phyloP scores from a whole-genome alignment of 2,329 filamentous ascomycete genomes.

The Scleromitrula shiraiana region DNA sequence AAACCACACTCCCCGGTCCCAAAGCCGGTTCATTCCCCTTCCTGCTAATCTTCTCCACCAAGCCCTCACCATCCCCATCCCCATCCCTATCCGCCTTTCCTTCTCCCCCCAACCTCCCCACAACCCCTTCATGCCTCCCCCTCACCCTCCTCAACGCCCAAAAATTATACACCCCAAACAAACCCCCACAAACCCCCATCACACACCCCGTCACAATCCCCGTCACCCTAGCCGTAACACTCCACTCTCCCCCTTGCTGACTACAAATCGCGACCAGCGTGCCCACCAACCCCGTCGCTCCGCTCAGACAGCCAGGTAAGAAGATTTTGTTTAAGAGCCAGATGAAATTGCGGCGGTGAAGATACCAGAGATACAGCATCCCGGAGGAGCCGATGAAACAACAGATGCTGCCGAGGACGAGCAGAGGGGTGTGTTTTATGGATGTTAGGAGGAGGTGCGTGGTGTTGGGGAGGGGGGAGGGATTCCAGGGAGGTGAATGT shows the following conservation, averaged over 20 bases:
- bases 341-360: constrained; percentile 19
- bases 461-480: constrained; percentile 7
- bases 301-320: constrained; percentile 24
- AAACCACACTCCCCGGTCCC: constrained; percentile 21
- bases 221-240: constrained; percentile 23
- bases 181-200: constrained; percentile 16
- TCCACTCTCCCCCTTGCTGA: constrained; percentile 20
- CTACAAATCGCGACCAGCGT: constrained; percentile 25
- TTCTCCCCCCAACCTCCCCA: not conserved
- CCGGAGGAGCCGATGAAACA: constrained; percentile 20
- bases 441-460: constrained; percentile 12
- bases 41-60: constrained; percentile 19
- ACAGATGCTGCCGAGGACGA: constrained; percentile 19
- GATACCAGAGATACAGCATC: constrained; percentile 22
- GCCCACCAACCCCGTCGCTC: constrained; percentile 21
- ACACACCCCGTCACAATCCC: constrained; percentile 18
- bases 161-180: constrained; percentile 26
- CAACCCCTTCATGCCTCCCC: not conserved
- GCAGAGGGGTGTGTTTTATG: constrained; percentile 21
- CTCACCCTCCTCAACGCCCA: constrained; percentile 13
- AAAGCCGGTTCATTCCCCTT: constrained; percentile 16
- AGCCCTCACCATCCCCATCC: constrained; percentile 8
- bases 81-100: not conserved
- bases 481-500: constrained; percentile 22
- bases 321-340: constrained; percentile 26